Evolutionary conservation across 1,284 basidiomycete species (phyloP).

Genomic region (Papiliotrema fonsecae): DNA sequence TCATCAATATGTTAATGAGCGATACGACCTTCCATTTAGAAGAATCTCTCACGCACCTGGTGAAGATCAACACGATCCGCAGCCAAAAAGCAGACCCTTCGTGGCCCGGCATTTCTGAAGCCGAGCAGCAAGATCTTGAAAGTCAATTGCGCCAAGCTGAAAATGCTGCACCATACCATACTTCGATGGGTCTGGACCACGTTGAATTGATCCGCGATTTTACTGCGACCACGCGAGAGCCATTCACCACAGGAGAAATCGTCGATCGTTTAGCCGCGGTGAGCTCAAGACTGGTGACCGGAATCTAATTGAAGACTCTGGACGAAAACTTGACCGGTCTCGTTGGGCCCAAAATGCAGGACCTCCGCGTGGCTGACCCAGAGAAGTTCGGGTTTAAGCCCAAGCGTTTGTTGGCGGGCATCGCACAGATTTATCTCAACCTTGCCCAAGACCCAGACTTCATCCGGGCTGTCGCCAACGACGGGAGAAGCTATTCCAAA

Average conservation of each 20-base stretch:
- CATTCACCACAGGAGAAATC: constrained; percentile 96
- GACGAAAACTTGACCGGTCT: constrained; percentile 90
- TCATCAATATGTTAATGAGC: constrained; percentile 98
- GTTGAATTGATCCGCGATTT: constrained; percentile 86
- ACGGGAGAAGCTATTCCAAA: constrained; percentile 85
- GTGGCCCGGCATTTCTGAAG: constrained; percentile 63
- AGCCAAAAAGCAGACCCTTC: constrained; percentile 70
- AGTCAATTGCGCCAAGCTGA: constrained; percentile 72
- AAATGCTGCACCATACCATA: constrained; percentile 77
- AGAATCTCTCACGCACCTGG: constrained; percentile 84
- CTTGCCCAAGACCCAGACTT: constrained; percentile 76
- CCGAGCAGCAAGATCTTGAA: constrained; percentile 80
- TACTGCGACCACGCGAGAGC: constrained; percentile 82
- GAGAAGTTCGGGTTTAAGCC: constrained; percentile 90
- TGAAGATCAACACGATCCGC: constrained; percentile 83
- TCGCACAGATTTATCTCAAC: constrained; percentile 89
- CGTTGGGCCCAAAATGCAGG: constrained; percentile 68
- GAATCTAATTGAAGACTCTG: constrained; percentile 48
- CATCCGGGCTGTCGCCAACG: constrained; percentile 80
- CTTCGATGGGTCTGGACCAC: constrained; percentile 78
- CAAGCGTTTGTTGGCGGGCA: constrained; percentile 72
- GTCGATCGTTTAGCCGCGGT: constrained; percentile 93
- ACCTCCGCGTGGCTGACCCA: constrained; percentile 78
- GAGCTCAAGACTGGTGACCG: constrained; percentile 33
- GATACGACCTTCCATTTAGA: constrained; percentile 98